These are phyloP conservation scores for Sporothrix variecibatus DNA, from an alignment of 2,329 filamentous ascomycete genomes.

Conservation along the genomic window DNA sequence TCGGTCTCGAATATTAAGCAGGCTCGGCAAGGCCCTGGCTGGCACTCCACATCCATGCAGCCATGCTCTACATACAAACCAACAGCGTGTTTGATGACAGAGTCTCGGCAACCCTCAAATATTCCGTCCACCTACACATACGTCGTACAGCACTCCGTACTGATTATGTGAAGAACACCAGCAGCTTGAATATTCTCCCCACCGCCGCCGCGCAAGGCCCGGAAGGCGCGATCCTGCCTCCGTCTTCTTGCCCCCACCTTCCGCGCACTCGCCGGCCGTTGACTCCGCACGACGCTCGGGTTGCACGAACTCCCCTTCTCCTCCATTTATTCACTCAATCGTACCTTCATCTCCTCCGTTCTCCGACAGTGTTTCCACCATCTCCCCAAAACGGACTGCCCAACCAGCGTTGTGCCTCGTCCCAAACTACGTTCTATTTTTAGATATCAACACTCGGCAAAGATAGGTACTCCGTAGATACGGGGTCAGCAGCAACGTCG, in stretches of 20 bases:
- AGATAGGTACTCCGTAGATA: not conserved
- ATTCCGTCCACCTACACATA: too few species aligned
- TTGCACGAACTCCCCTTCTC: not conserved
- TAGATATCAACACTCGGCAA: slow-evolving; percentile 1
- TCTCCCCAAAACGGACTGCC: not conserved
- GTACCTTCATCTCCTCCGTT: not conserved
- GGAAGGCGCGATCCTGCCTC: not conserved
- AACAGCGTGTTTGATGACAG: too few species aligned
- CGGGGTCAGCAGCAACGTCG: not conserved
- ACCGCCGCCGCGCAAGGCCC: not conserved
- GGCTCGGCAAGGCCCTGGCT: too few species aligned
- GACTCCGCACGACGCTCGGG: not conserved
- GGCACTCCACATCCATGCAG: too few species aligned
- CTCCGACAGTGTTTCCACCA: not conserved
- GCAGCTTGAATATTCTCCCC: not conserved
- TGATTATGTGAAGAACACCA: too few species aligned
- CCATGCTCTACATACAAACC: too few species aligned
- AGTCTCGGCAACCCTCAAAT: not conserved
- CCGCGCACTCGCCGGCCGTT: not conserved
- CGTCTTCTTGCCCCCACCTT: not conserved
- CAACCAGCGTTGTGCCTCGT: not conserved
- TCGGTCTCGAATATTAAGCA: too few species aligned
- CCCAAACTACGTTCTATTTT: slow-evolving; percentile 21
- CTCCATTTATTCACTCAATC: not conserved
- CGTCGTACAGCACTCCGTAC: too few species aligned